Base-by-base conservation (phyloP, 2,329 filamentous ascomycete species). In the Diaporthe sp. region DNA sequence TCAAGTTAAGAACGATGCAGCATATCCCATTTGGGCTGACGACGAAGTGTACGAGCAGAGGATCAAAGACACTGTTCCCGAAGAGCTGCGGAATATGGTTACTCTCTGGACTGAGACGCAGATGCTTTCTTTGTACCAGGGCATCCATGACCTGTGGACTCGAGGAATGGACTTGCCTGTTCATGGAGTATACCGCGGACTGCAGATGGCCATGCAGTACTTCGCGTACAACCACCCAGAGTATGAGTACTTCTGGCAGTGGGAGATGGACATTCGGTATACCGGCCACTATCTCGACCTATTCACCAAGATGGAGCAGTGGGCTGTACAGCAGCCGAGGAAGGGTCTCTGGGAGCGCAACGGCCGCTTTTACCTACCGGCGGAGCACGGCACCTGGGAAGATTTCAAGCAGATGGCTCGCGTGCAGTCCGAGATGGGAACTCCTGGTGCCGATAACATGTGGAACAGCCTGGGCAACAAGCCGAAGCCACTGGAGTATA, bases 91-190 rank as follows among this genome's bases (percentile, higher is more conserved):
- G 78, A 94, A 94, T 61, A 92, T 99, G 81, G 94, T 94, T 28
- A 97, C 94, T 0, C 88, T 98, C 9, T 99, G 97, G 97, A 97
- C 95, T 0, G 95, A 97, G 83, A 93, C 93, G 33, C 95, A 98
- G 83, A 98, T 98, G 95, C 88, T 93, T 71, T 90, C 95, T 74
- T 89, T 97, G 79, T 99, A 98, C 83, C 94, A 97, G 70, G 95
- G 94, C 66, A 92, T 98, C 35, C 92, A 95, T 80, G 95, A 97
- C 77, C 91, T 94, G 60, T 95, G 92, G 83, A 85, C 86, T 57
- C 87, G 89, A 22, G 91, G 90, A 0, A 89, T 89, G 1, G 88
- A 93, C 68, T 88, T 97, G 73, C 94, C 94, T 1, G 92, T 98
- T 0, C 96, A 98, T 82, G 96, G 96, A 25, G 95, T 97, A 12